Conservation (phyloP, 2,329 filamentous ascomycete species). For the Drechslera avenae region DNA sequence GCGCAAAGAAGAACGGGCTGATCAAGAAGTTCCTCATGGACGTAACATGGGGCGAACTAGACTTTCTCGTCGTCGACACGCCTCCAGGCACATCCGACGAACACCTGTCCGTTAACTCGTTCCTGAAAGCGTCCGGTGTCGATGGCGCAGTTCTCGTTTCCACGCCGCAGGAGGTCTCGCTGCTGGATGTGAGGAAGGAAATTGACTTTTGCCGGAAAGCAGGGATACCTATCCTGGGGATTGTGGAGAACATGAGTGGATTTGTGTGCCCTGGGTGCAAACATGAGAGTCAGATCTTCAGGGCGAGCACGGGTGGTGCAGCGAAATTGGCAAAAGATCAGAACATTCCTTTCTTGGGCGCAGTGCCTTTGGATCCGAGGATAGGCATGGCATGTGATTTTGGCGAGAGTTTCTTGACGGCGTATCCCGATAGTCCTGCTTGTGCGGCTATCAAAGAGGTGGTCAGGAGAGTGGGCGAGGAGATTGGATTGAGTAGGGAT, state of each 20-base stretch:
- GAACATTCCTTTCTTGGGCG: slow-evolving; percentile 83
- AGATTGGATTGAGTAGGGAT: slow-evolving; percentile 39
- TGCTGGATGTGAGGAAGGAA: slow-evolving; percentile 94
- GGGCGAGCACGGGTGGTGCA: slow-evolving; percentile 87
- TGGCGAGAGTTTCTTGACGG: slow-evolving; percentile 95
- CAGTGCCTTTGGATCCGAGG: slow-evolving; percentile 87
- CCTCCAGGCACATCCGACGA: slow-evolving; percentile 95
- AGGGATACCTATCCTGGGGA: slow-evolving; percentile 81
- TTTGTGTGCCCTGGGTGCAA: slow-evolving; percentile 95
- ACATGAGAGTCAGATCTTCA: slow-evolving; percentile 81
- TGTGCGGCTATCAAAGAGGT: slow-evolving; percentile 81
- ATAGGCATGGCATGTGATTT: slow-evolving; percentile 97
- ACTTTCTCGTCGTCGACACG: slow-evolving; percentile 92
- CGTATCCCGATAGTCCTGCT: slow-evolving; percentile 90
- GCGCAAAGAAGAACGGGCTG: slow-evolving; percentile 96
- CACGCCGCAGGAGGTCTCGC: slow-evolving; percentile 89
- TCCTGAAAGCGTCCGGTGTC: slow-evolving; percentile 87
- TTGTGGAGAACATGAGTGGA: slow-evolving; percentile 98
- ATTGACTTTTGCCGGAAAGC: slow-evolving; percentile 98
- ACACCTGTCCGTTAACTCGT: slow-evolving; percentile 90
- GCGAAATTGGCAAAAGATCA: slow-evolving; percentile 81
- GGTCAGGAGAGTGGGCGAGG: slow-evolving; percentile 70
- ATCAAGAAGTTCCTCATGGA: slow-evolving; percentile 99
- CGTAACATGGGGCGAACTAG: slow-evolving; percentile 94
- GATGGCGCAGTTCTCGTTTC: slow-evolving; percentile 93